Evolutionary conservation across 495 filamentous ascomycete genomes (phyloP), one percentile per base, ranked within the genome.

Genomic region (Ramalina intermedia): DNA sequence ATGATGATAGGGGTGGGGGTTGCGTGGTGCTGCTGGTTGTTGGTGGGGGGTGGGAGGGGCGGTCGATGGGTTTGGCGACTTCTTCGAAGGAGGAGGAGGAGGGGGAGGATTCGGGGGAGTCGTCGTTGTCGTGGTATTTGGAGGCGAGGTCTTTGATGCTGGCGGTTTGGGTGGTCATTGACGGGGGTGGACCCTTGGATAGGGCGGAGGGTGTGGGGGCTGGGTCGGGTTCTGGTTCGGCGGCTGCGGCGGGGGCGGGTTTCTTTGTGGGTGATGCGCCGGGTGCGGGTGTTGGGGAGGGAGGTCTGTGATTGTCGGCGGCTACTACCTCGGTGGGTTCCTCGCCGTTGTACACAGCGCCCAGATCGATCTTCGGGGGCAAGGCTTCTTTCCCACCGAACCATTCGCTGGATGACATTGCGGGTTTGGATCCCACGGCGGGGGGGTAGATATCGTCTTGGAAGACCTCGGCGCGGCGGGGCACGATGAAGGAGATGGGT

Each of bases 361-460:
- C 88, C 58, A 98, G 76, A 51, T 90, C 87, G 57, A 96, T 88
- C 73, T 93, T 95, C 26, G 87, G 72, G 11, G 90, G 87, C 9
- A 91, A 67, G 3, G 71, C 85, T 36, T 82, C 78, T 66, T 93
- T 87, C 24, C 93, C 93, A 12, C 69, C 73, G 29, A 94, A 70
- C 90, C 90, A 98, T 48, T 96, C 86, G 17, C 73, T 66, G 12
- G 86, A 72, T 40, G 79, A 79, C 63, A 94, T 78, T 41, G 84
- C 88, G 9, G 90, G 78, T 59, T 85, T 87, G 6, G 76, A 38
- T 40, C 90, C 89, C 53, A 70, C 65, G 6, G 84, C 78, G 3
- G 90, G 87, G 16, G 89, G 93, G 61, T 85, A 98, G 57, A 98
- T 96, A 59, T 98, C 91, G 43, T 85, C 85, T 68, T 98, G 91